Percentiles rank a stretch among this genome's conserved stretches.
phyloP scores from a whole-genome alignment of 441 rosid species.

The Theobroma grandiflorum region DNA sequence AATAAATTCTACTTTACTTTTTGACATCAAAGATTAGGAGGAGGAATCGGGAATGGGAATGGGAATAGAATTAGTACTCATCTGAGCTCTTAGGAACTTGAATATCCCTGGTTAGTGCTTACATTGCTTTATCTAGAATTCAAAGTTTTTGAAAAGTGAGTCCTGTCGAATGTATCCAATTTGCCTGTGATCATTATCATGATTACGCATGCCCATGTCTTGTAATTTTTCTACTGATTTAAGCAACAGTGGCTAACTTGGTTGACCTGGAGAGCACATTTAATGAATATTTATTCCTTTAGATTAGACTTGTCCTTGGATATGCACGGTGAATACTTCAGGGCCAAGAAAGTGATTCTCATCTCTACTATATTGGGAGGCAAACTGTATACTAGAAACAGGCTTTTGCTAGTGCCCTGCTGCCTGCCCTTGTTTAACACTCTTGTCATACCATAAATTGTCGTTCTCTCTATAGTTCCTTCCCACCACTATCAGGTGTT shows the following conservation, averaged over 20 bases:
- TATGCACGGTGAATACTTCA: background rate
- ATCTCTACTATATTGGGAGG: no score
- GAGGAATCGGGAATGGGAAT: background rate
- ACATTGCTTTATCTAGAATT: background rate
- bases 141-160: background rate
- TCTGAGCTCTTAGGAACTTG: background rate
- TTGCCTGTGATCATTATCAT: background rate
- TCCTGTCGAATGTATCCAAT: background rate
- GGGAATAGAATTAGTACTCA: background rate
- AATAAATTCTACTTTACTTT: background rate
- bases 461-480: background rate
- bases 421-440: background rate
- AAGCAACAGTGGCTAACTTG: background rate
- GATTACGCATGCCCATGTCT: background rate
- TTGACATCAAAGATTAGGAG: background rate
- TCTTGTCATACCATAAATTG: background rate
- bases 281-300: background rate
- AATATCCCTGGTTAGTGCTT: background rate
- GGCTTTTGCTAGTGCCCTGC: background rate
- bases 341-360: background rate
- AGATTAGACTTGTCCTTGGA: background rate
- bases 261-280: slow-evolving; percentile 12
- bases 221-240: background rate
- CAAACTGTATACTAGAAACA: background rate
- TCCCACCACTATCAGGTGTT: background rate